Evolutionary conservation across 257 asterid genomes (phyloP).

Genomic region (Linaria vulgaris): DNA sequence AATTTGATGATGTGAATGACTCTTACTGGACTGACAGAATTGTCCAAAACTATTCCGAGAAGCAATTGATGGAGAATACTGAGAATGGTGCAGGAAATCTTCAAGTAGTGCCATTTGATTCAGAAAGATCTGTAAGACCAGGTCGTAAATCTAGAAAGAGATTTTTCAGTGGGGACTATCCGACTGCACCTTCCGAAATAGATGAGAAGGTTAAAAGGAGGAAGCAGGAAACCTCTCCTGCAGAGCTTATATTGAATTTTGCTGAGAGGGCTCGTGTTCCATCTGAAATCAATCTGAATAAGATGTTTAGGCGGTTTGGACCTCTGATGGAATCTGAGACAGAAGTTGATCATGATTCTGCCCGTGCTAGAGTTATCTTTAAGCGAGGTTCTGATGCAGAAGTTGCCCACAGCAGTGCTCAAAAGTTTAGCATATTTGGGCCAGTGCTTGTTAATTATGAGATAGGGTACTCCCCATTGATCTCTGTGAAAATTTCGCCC

Average conservation of each 20-base stretch:
- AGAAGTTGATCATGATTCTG: slow-evolving; percentile 65
- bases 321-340: slow-evolving; percentile 89
- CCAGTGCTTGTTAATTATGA: slow-evolving; percentile 66
- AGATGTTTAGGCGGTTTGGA: slow-evolving; percentile 90
- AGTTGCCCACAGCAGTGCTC: slow-evolving; percentile 78
- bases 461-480: slow-evolving; percentile 72
- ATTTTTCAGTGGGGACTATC: slow-evolving; percentile 43
- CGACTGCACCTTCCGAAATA: slow-evolving; percentile 30
- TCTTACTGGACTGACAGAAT: slow-evolving; percentile 89
- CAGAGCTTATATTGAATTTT: slow-evolving; percentile 78
- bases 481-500: slow-evolving; percentile 53
- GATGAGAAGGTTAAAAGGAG: slow-evolving; percentile 46
- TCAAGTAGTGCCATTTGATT: slow-evolving; percentile 32
- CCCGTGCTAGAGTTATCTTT: slow-evolving; percentile 79
- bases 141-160: slow-evolving; percentile 67
- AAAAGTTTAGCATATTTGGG: slow-evolving; percentile 74
- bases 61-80: slow-evolving; percentile 53
- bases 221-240: slow-evolving; percentile 69
- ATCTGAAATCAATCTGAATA: slow-evolving; percentile 69
- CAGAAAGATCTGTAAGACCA: slow-evolving; percentile 43
- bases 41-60: slow-evolving; percentile 69
- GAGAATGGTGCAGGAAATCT: slow-evolving; percentile 39
- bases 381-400: slow-evolving; percentile 94
- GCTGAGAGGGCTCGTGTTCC: slow-evolving; percentile 63
- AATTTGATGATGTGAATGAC: slow-evolving; percentile 86